Evolutionary conservation across 305 asterid species (phyloP).

Genomic region (Fraxinus greggii): DNA sequence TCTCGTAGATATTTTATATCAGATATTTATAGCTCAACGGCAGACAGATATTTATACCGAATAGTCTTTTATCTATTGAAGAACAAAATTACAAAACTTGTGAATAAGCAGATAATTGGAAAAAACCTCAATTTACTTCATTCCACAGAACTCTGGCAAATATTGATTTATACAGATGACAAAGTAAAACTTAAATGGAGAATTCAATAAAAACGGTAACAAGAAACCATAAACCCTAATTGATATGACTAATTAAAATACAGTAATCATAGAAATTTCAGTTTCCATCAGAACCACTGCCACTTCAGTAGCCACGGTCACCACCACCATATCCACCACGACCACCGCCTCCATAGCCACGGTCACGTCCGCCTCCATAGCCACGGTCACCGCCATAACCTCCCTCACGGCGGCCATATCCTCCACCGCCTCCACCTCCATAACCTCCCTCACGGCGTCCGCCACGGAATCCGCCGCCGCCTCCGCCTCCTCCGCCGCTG

Average conservation of each 20-base stretch:
- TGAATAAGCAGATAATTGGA: neutral
- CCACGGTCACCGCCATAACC: slow-evolving; percentile 24
- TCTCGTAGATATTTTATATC: no score
- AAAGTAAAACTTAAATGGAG: neutral
- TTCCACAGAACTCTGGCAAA: slow-evolving; percentile 25
- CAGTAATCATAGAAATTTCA: slow-evolving; percentile 31
- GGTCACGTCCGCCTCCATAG: slow-evolving; percentile 19
- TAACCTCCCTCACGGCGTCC: slow-evolving; percentile 32
- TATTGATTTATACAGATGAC: slow-evolving; percentile 16
- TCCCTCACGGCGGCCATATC: slow-evolving; percentile 19
- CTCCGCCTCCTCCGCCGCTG: slow-evolving; percentile 34
- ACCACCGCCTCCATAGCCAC: slow-evolving; percentile 13
- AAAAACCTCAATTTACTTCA: slow-evolving; percentile 31
- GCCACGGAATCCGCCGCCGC: slow-evolving; percentile 13
- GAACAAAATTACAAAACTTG: neutral
- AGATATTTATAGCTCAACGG: no score
- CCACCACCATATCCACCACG: slow-evolving; percentile 7
- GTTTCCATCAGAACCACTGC: slow-evolving; percentile 35
- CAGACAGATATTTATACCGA: neutral
- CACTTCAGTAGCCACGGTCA: slow-evolving; percentile 31
- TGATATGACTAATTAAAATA: neutral
- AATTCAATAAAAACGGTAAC: neutral
- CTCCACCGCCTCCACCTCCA: slow-evolving; percentile 19
- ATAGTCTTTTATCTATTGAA: neutral
- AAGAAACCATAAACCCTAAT: neutral